These are phyloP conservation scores for Claviceps paspali DNA, from an alignment of 2,329 filamentous ascomycete genomes.

Conservation along the genomic window DNA sequence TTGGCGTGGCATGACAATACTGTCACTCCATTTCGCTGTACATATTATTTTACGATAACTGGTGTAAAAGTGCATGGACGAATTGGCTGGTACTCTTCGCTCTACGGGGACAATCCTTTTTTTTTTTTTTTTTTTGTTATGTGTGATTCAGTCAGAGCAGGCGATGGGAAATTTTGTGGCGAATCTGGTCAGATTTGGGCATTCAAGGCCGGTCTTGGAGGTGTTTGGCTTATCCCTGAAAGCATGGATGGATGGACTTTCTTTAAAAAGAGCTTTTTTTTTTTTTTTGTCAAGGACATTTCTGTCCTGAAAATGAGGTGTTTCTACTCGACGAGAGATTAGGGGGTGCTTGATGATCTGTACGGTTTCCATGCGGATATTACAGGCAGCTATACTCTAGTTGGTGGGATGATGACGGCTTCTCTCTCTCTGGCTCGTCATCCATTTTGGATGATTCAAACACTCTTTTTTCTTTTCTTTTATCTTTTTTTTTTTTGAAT, in stretches of 20 bases:
- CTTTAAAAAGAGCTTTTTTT: neutral
- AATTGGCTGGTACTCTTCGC: conserved; percentile 1
- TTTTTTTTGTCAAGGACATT: neutral
- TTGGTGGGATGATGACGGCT: neutral
- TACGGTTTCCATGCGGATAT: conserved; percentile 13
- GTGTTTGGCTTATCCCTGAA: conserved; percentile 2
- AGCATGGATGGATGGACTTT: conserved; percentile 1
- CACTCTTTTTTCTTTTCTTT: too few relatives aligned
- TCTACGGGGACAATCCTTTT: conserved; percentile 1
- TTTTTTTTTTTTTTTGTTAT: neutral
- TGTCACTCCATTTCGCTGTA: conserved; percentile 15
- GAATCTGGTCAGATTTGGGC: conserved; percentile 2
- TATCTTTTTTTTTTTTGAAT: too few relatives aligned
- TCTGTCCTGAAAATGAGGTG: conserved; percentile 1
- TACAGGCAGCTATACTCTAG: conserved; percentile 1
- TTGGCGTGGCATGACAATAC: neutral
- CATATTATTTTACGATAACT: conserved; percentile 16
- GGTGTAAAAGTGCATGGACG: conserved; percentile 5
- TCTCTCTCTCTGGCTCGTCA: neutral
- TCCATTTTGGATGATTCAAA: neutral
- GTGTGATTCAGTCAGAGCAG: neutral
- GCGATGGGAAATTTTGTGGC: neutral
- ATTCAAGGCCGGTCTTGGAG: conserved; percentile 5
- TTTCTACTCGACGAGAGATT: conserved; percentile 2
- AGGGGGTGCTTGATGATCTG: conserved; percentile 11